Conservation (phyloP, 306 rosid species). For the Ceratonia siliqua region DNA sequence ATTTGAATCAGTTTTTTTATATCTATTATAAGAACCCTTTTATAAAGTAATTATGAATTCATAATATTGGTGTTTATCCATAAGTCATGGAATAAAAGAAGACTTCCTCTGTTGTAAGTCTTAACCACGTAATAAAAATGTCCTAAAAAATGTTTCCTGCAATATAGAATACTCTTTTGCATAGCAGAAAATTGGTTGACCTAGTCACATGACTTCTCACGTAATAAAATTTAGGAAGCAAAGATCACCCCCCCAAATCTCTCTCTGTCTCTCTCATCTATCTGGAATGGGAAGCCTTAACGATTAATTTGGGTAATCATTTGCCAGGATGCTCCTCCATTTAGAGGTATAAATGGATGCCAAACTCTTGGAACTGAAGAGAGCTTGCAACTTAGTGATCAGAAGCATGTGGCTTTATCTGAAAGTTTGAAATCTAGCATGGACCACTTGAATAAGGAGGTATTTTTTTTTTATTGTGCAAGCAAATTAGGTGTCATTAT, state of each 20-base stretch:
- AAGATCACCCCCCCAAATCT: background rate
- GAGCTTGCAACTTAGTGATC: slow-evolving; percentile 46
- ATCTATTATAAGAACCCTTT: background rate
- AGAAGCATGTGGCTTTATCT: slow-evolving; percentile 54
- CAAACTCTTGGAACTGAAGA: slow-evolving; percentile 47
- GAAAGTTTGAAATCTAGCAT: slow-evolving; percentile 76
- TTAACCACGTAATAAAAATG: background rate
- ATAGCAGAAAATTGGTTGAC: background rate
- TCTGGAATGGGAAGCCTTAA: slow-evolving; percentile 29
- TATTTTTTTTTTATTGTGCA: slow-evolving; percentile 29
- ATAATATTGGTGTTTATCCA: background rate
- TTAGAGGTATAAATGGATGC: slow-evolving; percentile 44
- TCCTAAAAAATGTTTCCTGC: background rate
- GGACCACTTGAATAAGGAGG: slow-evolving; percentile 80
- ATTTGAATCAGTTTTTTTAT: background rate
- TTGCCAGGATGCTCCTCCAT: slow-evolving; percentile 57
- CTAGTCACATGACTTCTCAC: background rate
- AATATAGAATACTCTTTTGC: background rate
- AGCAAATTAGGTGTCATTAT: slow-evolving; percentile 2
- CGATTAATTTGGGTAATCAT: slow-evolving; percentile 33
- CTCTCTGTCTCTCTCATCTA: slow-evolving; percentile 16
- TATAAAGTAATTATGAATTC: background rate
- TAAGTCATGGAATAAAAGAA: background rate
- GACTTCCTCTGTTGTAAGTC: slow-evolving; percentile 4
- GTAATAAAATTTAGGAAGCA: background rate